Conservation (phyloP, 2,329 filamentous ascomycete genomes). For the Aspergillus fijiensis region DNA sequence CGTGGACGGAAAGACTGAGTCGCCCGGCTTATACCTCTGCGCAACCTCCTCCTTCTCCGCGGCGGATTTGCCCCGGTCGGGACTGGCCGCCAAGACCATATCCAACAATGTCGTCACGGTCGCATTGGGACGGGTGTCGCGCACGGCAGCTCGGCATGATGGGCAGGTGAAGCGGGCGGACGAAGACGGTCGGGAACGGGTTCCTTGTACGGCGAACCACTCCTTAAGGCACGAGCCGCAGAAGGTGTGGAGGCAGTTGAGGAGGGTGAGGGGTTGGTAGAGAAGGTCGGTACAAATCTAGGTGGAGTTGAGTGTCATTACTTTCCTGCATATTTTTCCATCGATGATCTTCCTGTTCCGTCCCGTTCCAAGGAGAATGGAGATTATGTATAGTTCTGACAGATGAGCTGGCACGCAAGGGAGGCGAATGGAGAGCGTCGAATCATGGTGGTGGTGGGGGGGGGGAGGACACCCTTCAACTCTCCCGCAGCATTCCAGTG, state of each 20-base stretch:
- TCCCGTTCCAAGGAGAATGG: neutral
- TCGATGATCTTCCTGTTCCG: neutral
- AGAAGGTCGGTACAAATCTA: slow-evolving; percentile 97
- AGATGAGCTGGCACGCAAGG: neutral
- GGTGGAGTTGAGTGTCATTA: neutral
- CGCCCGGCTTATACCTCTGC: slow-evolving; percentile 74
- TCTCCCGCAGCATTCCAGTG: neutral
- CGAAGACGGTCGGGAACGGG: slow-evolving; percentile 50
- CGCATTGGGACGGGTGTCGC: slow-evolving; percentile 85
- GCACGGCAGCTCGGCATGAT: slow-evolving; percentile 81
- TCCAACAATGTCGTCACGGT: slow-evolving; percentile 86
- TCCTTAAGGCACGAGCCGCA: slow-evolving; percentile 94
- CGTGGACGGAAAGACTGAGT: slow-evolving; percentile 71
- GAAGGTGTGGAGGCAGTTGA: slow-evolving; percentile 93
- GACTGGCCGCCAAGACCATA: slow-evolving; percentile 79
- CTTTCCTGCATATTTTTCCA: neutral
- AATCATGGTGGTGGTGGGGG: slow-evolving; percentile 4
- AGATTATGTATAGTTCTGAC: neutral
- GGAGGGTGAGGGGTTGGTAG: slow-evolving; percentile 84
- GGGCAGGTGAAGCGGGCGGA: slow-evolving; percentile 77
- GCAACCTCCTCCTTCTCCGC: slow-evolving; percentile 76
- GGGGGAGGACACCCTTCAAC: neutral
- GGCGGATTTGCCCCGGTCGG: slow-evolving; percentile 66
- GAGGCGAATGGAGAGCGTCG: neutral
- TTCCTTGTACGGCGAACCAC: slow-evolving; percentile 85